Base-by-base conservation (phyloP, 106 monocot species). In the Dioscorea alata region DNA sequence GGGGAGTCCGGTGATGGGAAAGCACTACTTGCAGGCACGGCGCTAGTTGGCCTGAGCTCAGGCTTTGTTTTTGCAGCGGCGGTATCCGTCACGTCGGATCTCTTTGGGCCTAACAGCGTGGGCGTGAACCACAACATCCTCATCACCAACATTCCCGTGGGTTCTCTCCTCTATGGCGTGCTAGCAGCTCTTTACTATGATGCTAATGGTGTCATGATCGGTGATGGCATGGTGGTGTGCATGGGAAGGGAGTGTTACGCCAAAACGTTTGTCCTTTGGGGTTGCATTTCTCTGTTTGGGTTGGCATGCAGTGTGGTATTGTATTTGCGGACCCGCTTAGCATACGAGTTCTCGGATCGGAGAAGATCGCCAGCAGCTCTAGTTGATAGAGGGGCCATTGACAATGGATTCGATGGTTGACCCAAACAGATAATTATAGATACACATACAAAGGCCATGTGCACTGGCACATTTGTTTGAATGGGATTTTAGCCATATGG, bases 91-190 rank as follows among this genome's bases (percentile, higher is more conserved):
- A 93, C 93, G 8, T 86, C 93, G 4, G 89, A 93, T 61, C 93
- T 93, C 48, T 93, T 93, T 20, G 93, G 93, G 2, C 73, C 86
- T 24, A 71, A 71, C 12, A 82, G 84, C 77, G 69, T 93, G 0
- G 93, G 81, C 12, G 77, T 93, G 23, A 89, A 93, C 75, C 93
- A 93, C 79, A 93, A 93, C 77, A 83, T 93, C 73, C 73, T 93
- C 57, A 89, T 93, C 69, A 93, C 86, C 64, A 93, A 89, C 79
- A 90, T 90, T 20, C 89, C 89, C 9, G 24, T 93, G 13, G 93
- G 93, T 0, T 93, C 93, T 18, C 86, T 93, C 59, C 83, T 93
- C 63, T 93, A 86, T 14, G 93, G 93, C 48, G 71, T 90, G 58
- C 80, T 93, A 7, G 93, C 89, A 0, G 86, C 89, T 2, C 33